phyloP scores from a whole-genome alignment of 2,329 filamentous ascomycete species.

The Mycosphaerelloides madeirae region DNA sequence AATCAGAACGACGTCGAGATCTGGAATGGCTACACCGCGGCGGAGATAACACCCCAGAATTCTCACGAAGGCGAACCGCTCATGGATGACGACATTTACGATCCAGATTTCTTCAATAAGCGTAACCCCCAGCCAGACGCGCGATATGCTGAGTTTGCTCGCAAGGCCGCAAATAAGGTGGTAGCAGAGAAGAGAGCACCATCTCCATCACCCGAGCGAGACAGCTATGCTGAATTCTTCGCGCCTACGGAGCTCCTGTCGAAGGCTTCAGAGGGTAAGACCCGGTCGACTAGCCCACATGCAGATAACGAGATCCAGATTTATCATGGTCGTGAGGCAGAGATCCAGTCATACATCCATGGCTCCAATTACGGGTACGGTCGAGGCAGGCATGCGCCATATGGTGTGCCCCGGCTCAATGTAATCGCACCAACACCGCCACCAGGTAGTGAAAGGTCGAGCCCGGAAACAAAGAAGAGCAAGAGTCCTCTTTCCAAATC shows the following conservation, averaged over 20 bases:
- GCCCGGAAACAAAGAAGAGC: constrained; percentile 33
- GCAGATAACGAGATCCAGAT: constrained; percentile 43
- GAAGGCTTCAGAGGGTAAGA: constrained; percentile 35
- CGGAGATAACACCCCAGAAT: constrained; percentile 27
- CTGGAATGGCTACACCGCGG: constrained; percentile 15
- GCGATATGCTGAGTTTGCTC: constrained; percentile 25
- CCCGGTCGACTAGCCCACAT: constrained; percentile 37
- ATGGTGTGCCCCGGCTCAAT: constrained; percentile 49
- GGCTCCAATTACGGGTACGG: constrained; percentile 13
- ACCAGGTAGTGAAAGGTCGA: constrained; percentile 38
- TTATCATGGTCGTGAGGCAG: constrained; percentile 37
- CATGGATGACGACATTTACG: constrained; percentile 44
- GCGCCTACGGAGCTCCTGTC: constrained; percentile 42
- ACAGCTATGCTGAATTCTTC: constrained; percentile 43
- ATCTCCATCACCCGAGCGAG: constrained; percentile 28
- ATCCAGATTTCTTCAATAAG: constrained; percentile 42
- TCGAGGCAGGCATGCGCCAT: constrained; percentile 20
- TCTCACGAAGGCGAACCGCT: constrained; percentile 35
- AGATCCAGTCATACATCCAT: constrained; percentile 13
- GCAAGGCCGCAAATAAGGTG: constrained; percentile 37
- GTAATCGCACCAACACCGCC: constrained; percentile 56
- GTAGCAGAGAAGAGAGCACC: constrained; percentile 41
- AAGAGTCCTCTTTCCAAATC: constrained; percentile 31
- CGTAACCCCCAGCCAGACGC: constrained; percentile 12
- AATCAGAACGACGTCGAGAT: constrained; percentile 9